Evolutionary conservation across 2,329 filamentous ascomycete species (phyloP).

Genomic region (Akanthomyces muscarius): DNA sequence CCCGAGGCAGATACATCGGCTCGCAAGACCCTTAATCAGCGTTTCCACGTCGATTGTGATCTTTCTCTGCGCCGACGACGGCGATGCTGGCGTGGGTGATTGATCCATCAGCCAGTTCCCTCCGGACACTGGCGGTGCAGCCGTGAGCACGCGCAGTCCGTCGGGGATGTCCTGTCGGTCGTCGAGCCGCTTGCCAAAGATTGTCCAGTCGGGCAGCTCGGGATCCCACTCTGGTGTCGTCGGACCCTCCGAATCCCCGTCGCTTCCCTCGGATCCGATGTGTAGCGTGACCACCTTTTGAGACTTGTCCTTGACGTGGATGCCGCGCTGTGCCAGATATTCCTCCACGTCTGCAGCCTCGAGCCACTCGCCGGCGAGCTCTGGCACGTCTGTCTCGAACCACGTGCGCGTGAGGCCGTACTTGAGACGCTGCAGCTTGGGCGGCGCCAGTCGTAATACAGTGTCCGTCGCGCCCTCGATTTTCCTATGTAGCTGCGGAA

Average conservation of each 20-base stretch:
- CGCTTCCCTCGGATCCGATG: conserved; percentile 3
- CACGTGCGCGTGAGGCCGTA: conserved; percentile 15
- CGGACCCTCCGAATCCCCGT: conserved; percentile 1
- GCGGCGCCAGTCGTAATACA: conserved; percentile 12
- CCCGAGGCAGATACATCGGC: conserved; percentile 9
- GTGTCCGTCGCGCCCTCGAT: conserved; percentile 5
- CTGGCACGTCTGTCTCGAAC: conserved; percentile 14
- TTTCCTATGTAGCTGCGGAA: conserved; percentile 15
- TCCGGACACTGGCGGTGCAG: not conserved
- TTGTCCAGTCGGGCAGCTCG: conserved; percentile 17
- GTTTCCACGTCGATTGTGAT: conserved; percentile 13
- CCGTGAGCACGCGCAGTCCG: conserved; percentile 3
- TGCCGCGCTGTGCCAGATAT: conserved; percentile 15
- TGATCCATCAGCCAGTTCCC: not conserved
- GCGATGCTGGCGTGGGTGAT: not conserved
- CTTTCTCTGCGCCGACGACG: not conserved
- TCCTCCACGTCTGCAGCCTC: conserved; percentile 15
- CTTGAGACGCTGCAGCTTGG: conserved; percentile 12
- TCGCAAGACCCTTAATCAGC: conserved; percentile 4
- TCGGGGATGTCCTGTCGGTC: conserved; percentile 7
- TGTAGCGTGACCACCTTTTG: conserved; percentile 2
- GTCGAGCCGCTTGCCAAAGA: conserved; percentile 13
- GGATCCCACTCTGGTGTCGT: conserved; percentile 13
- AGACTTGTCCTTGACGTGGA: conserved; percentile 4
- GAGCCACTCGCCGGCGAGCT: conserved; percentile 15